These are phyloP conservation scores for Pelagophyceae sp. DNA, from an alignment of 352 stramenopile species.

Conservation along the genomic window DNA sequence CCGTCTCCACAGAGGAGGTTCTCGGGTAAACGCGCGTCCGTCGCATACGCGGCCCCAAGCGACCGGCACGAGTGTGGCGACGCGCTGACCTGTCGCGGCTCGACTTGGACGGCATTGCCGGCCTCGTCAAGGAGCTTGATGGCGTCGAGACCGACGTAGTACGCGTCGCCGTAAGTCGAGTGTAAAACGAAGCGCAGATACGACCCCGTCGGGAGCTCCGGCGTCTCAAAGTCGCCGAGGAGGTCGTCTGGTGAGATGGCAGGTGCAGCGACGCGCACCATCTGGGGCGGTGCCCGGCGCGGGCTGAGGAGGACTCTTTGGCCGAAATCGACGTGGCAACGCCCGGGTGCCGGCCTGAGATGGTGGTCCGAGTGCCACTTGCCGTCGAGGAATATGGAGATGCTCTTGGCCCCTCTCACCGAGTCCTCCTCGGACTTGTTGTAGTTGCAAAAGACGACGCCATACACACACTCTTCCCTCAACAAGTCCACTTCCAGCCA, in stretches of 20 bases:
- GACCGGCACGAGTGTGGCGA: constrained; percentile 57
- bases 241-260: not conserved
- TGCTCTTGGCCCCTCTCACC: constrained; percentile 33
- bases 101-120: constrained; percentile 36
- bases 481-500: not conserved
- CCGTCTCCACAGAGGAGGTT: constrained; percentile 13
- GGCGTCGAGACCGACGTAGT: constrained; percentile 67
- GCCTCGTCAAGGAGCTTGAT: constrained; percentile 51
- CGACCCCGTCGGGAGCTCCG: not conserved
- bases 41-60: constrained; percentile 33
- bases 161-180: constrained; percentile 60
- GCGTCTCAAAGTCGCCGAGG: constrained; percentile 5
- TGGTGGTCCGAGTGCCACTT: constrained; percentile 67
- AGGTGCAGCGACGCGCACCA: not conserved
- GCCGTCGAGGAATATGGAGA: constrained; percentile 50
- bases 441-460: constrained; percentile 80
- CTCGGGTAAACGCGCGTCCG: constrained; percentile 16
- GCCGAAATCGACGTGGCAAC: constrained; percentile 39
- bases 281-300: not conserved
- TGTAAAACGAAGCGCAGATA: constrained; percentile 44
- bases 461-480: constrained; percentile 43
- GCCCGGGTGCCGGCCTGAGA: constrained; percentile 56
- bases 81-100: constrained; percentile 48
- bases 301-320: no score
- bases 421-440: constrained; percentile 73